Evolutionary conservation across 2,329 filamentous ascomycete genomes (phyloP), one percentile per base, ranked within the genome.

Genomic region (Dactylonectria estremocensis): DNA sequence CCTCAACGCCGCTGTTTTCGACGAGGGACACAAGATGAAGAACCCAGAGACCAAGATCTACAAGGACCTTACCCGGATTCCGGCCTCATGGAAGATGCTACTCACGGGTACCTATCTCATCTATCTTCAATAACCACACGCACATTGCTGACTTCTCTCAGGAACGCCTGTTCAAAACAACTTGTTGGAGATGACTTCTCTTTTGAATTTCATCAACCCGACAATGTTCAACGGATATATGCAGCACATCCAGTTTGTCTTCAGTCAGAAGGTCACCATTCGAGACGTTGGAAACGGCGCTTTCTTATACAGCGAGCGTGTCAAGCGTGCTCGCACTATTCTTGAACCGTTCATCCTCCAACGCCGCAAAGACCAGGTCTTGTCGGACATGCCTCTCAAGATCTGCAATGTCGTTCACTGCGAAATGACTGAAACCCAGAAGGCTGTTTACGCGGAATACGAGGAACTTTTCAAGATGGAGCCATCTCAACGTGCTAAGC

Each of bases 151-250:
- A 79, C 48, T 31, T 6, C n/a, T 40, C 28, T 94, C 92, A 31
- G 96, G 96, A 48, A 99, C 96, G 0, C 96, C 96, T 0, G 87
- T 99, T 2, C 94, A 97, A 79, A 97, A 99, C 82, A 98, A 98
- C 78, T 85, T 99, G 20, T 92, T 95, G 77, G 96, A 99, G 82
- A 89, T 99, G 76, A 92, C 95, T 46, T 93, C 95, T 2, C 88
- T 99, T 14, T 88, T 99, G 13, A 94, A 92, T n/a, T 98, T 99
- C 78, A 95, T 99, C 76, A 92, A 98, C 80, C 96, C 96, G 0
- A 83, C 89, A 8, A 88, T 98, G 40, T 99, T 99, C 79, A 85
- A 89, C 10, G 88, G 91, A 40, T 90, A 92, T 70, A 90, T 92
- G 74, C 91, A 96, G 9, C 90, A 95, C 68, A 87, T 99, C n/a